Percentiles rank a stretch among this genome's conserved stretches.
Evolutionary conservation across 345 rosid species (phyloP).

Genomic region (Salix dunnii): DNA sequence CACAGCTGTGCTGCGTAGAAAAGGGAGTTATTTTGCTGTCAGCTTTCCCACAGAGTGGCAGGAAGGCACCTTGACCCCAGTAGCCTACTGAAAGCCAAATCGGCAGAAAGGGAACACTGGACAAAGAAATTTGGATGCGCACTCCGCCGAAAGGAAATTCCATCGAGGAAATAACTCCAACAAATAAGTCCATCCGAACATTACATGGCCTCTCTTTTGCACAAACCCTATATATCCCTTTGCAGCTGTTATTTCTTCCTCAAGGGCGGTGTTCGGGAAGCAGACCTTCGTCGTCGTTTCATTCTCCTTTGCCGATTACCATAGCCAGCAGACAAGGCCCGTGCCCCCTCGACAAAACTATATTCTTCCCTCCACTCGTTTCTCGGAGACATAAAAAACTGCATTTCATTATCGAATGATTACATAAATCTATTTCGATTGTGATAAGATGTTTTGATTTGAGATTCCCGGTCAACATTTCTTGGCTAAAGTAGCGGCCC

Average conservation of each 20-base stretch:
- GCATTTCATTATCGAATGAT: neutral
- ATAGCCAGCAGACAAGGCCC: neutral
- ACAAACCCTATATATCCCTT: too few species aligned
- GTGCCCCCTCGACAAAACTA: neutral
- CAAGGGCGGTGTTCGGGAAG: too few species aligned
- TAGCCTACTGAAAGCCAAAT: neutral
- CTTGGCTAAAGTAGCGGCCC: neutral
- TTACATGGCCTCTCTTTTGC: neutral
- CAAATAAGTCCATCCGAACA: too few species aligned
- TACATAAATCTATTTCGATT: neutral
- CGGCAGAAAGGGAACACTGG: too few species aligned
- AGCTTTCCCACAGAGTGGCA: neutral
- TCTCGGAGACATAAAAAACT: neutral
- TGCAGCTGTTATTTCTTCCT: too few species aligned
- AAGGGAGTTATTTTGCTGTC: neutral
- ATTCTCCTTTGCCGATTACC: neutral
- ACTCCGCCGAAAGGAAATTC: conserved; percentile 29
- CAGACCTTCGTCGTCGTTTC: neutral
- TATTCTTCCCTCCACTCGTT: neutral
- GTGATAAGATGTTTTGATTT: neutral
- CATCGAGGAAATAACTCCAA: neutral
- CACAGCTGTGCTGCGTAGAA: neutral
- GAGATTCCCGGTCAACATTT: neutral
- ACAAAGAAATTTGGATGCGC: too few species aligned
- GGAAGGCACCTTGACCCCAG: neutral